Evolutionary conservation across 2,329 filamentous ascomycete species (phyloP), one percentile per base, ranked within the genome.

Genomic region (Fusarium robinianum): DNA sequence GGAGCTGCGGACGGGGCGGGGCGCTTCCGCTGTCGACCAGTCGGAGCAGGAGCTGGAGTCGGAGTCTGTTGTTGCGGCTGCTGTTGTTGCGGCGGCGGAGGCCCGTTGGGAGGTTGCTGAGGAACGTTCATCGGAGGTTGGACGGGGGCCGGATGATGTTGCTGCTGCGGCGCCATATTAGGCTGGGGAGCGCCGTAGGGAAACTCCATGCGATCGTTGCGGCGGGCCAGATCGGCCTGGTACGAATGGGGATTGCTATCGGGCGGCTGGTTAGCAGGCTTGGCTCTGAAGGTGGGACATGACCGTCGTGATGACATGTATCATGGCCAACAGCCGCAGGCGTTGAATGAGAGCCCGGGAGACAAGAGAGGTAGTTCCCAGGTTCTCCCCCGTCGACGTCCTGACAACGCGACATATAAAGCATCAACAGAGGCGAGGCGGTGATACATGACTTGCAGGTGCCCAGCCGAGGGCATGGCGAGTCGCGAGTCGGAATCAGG

Each of bases 211-310:
- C 69, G 68, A 52, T 73, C 71, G 57, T 67, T 67, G 42, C 71
- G 70, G 49, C 70, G 69, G 53, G 65, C 69, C 75, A 80, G 74
- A 51, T 79, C 75, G 56, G 70, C 63, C 64, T 74, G 75, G 58
- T 79, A 79, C 41, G 72, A 64, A 60, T 80, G 75, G 49, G 62
- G 55, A 46, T 69, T 68, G 58, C 68, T 71, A 47, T 60, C 47
- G 53, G 46, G 50, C 44, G 41, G 50, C 42, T 46, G 55, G 55
- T 68, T 57, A 68, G 66, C 58, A 56, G 39, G 47, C 50, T 58
- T 50, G 46, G 46, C 58, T 57, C 51, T 52, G 40, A 49, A 51
- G 36, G 51, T 51, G 51, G 41, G 46, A 53, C 51, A 54, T 51
- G 46, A 50, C 40, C 46, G 52, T 51, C 49, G 43, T 54, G 54